Conservation (phyloP, 2,329 filamentous ascomycete genomes). For the Colletotrichum phormii region DNA sequence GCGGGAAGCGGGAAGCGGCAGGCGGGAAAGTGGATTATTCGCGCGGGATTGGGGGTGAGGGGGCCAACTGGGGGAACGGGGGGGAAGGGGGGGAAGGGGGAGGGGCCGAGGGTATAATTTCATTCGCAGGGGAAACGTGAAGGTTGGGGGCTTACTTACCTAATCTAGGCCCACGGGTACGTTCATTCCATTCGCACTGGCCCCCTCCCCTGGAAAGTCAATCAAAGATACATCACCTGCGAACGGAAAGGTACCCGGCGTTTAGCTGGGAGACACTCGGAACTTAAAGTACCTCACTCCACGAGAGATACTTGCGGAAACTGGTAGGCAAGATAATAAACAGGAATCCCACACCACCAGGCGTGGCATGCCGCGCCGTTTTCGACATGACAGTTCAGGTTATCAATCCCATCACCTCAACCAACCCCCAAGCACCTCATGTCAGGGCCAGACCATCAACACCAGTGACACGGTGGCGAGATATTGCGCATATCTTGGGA, state of each 20-base stretch:
- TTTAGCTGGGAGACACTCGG: neutral
- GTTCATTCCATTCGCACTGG: conserved; percentile 7
- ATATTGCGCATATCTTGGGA: neutral
- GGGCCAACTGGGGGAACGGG: neutral
- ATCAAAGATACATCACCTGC: neutral
- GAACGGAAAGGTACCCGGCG: too few relatives aligned
- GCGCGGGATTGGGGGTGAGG: conserved; percentile 8
- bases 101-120: neutral
- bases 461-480: neutral
- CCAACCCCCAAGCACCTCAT: neutral
- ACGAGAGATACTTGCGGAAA: neutral
- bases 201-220: conserved; percentile 4
- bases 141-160: neutral
- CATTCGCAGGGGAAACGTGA: neutral
- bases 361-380: conserved; percentile 12
- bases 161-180: neutral
- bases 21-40: conserved; percentile 15
- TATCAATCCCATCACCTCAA: conserved; percentile 32
- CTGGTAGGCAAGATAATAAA: neutral
- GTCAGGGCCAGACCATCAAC: neutral
- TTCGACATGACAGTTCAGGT: conserved; percentile 19
- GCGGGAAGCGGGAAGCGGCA: conserved; percentile 24
- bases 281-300: neutral
- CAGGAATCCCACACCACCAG: neutral
- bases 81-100: neutral